phyloP scores from a whole-genome alignment of 139 green algal species.

The Ostreobium quekettii region DNA sequence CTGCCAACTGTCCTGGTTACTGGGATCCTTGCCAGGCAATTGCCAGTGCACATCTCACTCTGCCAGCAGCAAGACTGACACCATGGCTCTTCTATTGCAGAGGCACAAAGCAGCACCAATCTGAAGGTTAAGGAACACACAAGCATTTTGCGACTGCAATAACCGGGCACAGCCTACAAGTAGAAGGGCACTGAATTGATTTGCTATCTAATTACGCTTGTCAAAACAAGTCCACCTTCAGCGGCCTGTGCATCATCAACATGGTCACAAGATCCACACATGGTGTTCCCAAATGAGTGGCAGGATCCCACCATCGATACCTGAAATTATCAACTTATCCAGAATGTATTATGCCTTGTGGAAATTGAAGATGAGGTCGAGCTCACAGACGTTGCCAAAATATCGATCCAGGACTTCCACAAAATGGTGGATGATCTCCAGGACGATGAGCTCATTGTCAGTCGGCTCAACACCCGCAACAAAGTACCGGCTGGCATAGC shows the following conservation, averaged over 20 bases:
- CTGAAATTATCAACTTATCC: slow-evolving; percentile 90
- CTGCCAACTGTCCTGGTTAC: too few species aligned
- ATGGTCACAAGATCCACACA: slow-evolving; percentile 2
- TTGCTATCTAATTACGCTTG: background rate
- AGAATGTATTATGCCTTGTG: slow-evolving; percentile 97
- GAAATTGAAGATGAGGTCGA: slow-evolving; percentile 99
- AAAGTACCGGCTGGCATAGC: slow-evolving; percentile 97
- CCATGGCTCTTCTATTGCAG: too few species aligned
- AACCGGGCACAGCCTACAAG: too few species aligned
- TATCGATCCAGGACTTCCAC: slow-evolving; percentile 92
- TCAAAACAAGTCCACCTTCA: too few species aligned
- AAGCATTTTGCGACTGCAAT: too few species aligned
- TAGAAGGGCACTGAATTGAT: too few species aligned
- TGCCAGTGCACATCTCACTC: too few species aligned
- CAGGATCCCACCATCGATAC: slow-evolving; percentile 3
- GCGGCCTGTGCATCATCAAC: too few species aligned
- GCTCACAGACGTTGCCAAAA: slow-evolving; percentile 98
- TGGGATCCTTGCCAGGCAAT: too few species aligned
- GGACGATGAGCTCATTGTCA: slow-evolving; percentile 42
- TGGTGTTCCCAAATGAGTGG: background rate
- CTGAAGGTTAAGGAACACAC: too few species aligned
- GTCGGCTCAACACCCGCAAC: slow-evolving; percentile 63
- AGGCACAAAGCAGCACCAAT: too few species aligned
- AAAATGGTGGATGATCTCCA: slow-evolving; percentile 96
- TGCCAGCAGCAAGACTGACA: too few species aligned